A percentile compares a stretch with the other conserved stretches of the same genome.
These are phyloP conservation scores for Fusarium neocosmosporiellum DNA, from an alignment of 2,329 filamentous ascomycete species.

Conservation along the genomic window DNA sequence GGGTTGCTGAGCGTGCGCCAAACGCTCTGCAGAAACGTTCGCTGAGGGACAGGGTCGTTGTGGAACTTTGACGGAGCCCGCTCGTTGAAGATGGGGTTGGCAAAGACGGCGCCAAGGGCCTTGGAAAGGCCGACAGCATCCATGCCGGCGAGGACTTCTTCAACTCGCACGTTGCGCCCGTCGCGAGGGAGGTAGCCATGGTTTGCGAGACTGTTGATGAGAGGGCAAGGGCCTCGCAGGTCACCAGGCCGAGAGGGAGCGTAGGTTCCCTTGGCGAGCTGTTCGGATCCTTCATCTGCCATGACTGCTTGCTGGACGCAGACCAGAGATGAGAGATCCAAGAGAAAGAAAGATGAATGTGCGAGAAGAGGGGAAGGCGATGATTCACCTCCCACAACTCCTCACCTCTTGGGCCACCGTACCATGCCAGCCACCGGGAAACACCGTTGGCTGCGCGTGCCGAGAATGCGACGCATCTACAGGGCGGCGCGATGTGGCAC, in stretches of 20 bases:
- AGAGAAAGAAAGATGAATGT: not conserved
- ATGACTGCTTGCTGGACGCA: constrained; percentile 2
- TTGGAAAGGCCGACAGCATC: constrained; percentile 32
- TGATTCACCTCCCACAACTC: not conserved
- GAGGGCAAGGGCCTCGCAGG: constrained; percentile 37
- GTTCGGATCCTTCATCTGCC: constrained; percentile 10
- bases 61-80: constrained; percentile 15
- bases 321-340: not conserved
- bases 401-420: not conserved
- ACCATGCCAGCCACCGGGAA: constrained; percentile 2
- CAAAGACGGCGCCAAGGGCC: constrained; percentile 31
- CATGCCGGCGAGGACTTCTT: constrained; percentile 32
- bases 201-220: constrained; percentile 40
- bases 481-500: not conserved
- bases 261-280: constrained; percentile 33
- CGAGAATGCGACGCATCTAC: not conserved
- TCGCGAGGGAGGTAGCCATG: constrained; percentile 41
- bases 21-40: constrained; percentile 15
- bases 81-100: constrained; percentile 39
- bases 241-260: constrained; percentile 30
- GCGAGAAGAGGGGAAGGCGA: not conserved
- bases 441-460: not conserved
- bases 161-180: constrained; percentile 30
- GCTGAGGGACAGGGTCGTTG: constrained; percentile 4
- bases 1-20: constrained; percentile 22